Percentiles rank a stretch among this genome's conserved stretches.
phyloP scores from a whole-genome alignment of 129 eudicot species.

The Escallonia rubra region DNA sequence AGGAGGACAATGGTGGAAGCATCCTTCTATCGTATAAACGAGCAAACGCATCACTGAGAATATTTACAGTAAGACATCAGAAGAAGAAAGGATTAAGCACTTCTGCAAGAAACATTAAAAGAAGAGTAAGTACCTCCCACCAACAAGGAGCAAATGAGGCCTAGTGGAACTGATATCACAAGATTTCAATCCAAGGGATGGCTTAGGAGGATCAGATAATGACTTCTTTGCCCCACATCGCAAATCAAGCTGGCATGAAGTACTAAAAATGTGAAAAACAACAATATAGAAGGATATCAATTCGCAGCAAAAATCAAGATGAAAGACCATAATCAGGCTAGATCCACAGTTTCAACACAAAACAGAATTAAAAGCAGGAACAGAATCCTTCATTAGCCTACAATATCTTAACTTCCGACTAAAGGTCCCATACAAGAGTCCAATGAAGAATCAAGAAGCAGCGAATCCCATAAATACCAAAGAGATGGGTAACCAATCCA shows the following conservation, averaged over 20 bases:
- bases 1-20: conserved; percentile 91
- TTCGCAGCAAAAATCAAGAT: conserved; percentile 5
- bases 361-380: no score
- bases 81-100: not conserved
- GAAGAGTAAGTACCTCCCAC: conserved; percentile 72
- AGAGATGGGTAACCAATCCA: no score
- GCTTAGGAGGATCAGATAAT: conserved; percentile 81
- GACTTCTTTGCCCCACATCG: conserved; percentile 88
- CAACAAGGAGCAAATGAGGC: conserved; percentile 92
- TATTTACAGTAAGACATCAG: conserved; percentile 13
- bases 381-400: no score
- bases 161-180: conserved; percentile 75
- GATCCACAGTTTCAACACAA: conserved; percentile 6
- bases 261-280: conserved; percentile 25
- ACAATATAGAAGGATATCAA: conserved; percentile 14
- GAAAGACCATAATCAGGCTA: not conserved
- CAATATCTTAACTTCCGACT: no score
- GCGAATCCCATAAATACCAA: no score
- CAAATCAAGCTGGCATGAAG: conserved; percentile 80
- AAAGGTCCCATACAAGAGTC: no score
- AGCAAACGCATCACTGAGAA: conserved; percentile 92
- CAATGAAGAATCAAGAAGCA: no score
- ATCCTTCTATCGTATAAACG: conserved; percentile 94
- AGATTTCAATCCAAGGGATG: conserved; percentile 62
- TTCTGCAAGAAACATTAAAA: conserved; percentile 10